Evolutionary conservation across 805 yeast species (phyloP).

Genomic region (Lipomyces mesembrius): DNA sequence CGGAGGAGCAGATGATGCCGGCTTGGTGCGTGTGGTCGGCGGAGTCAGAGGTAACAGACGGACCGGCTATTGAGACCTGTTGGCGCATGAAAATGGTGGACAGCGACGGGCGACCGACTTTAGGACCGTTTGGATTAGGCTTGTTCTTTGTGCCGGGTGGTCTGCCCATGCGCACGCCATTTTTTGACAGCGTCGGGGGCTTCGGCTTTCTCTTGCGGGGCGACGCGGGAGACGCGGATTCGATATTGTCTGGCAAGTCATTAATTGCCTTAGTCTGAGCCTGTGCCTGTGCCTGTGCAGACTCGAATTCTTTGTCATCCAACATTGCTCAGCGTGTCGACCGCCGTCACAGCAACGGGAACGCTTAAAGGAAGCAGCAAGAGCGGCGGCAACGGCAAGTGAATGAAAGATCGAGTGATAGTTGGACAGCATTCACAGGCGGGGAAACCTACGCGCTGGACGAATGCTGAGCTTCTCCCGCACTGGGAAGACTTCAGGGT

Average conservation of each 20-base stretch:
- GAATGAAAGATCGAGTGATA: background rate
- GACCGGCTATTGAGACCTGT: conserved; percentile 1
- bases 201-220: conserved; percentile 15
- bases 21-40: background rate
- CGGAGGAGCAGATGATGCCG: conserved; percentile 1
- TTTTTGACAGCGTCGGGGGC: conserved; percentile 30
- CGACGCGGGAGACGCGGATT: background rate
- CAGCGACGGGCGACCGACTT: conserved; percentile 33
- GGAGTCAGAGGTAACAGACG: background rate
- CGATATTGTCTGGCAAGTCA: background rate
- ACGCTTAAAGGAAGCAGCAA: background rate
- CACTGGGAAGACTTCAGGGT: background rate
- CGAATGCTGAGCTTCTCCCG: background rate
- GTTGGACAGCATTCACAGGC: background rate
- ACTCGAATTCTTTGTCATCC: background rate
- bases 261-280: background rate
- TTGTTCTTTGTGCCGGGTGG: conserved; percentile 35
- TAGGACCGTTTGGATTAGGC: conserved; percentile 33
- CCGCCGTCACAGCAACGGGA: conserved; percentile 4
- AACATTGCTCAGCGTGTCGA: conserved; percentile 3
- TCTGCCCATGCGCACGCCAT: conserved; percentile 33
- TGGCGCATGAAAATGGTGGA: conserved; percentile 29
- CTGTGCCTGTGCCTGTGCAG: background rate
- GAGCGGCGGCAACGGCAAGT: no score
- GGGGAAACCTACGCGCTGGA: conserved; percentile 3